These are phyloP conservation scores for Amanita muscaria DNA, from an alignment of 768 basidiomycete genomes.

Conservation along the genomic window DNA sequence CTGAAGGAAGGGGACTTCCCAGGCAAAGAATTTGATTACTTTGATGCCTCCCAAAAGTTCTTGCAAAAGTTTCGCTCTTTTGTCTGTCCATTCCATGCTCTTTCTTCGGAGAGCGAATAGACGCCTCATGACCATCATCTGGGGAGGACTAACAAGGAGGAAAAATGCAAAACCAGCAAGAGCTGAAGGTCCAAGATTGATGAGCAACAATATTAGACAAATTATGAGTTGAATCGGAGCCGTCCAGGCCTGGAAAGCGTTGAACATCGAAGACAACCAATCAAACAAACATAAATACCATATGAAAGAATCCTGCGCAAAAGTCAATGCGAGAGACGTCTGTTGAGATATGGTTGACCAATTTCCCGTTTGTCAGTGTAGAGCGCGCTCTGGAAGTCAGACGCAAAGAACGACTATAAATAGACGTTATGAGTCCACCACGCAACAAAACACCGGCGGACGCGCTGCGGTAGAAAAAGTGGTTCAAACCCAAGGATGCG, in stretches of 20 bases:
- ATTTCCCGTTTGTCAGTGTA: slow-evolving; percentile 76
- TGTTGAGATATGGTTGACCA: slow-evolving; percentile 91
- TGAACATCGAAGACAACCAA: slow-evolving; percentile 1
- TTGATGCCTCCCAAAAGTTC: slow-evolving; percentile 87
- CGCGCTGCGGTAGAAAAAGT: slow-evolving; percentile 74
- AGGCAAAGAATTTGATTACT: slow-evolving; percentile 88
- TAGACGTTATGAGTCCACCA: slow-evolving; percentile 79
- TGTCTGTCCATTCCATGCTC: slow-evolving; percentile 86
- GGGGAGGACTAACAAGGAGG: slow-evolving; percentile 62
- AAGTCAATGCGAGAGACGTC: slow-evolving; percentile 92
- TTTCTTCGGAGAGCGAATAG: slow-evolving; percentile 62
- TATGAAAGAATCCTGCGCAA: slow-evolving; percentile 71
- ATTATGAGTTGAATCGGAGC: slow-evolving; percentile 74
- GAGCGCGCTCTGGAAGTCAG: slow-evolving; percentile 75
- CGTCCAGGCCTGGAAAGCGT: slow-evolving; percentile 43
- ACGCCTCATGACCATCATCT: slow-evolving; percentile 63
- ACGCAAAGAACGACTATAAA: slow-evolving; percentile 70
- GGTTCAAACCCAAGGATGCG: slow-evolving; percentile 60
- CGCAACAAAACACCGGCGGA: slow-evolving; percentile 75
- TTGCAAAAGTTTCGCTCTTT: slow-evolving; percentile 80
- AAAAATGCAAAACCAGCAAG: slow-evolving; percentile 51
- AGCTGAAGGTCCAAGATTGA: slow-evolving; percentile 62
- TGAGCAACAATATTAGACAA: slow-evolving; percentile 64
- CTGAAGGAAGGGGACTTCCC: slow-evolving; percentile 75
- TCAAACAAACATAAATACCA: slow-evolving; percentile 26